phyloP scores from a whole-genome alignment of 1,284 basidiomycete species.

The Ceratobasidium sp. region DNA sequence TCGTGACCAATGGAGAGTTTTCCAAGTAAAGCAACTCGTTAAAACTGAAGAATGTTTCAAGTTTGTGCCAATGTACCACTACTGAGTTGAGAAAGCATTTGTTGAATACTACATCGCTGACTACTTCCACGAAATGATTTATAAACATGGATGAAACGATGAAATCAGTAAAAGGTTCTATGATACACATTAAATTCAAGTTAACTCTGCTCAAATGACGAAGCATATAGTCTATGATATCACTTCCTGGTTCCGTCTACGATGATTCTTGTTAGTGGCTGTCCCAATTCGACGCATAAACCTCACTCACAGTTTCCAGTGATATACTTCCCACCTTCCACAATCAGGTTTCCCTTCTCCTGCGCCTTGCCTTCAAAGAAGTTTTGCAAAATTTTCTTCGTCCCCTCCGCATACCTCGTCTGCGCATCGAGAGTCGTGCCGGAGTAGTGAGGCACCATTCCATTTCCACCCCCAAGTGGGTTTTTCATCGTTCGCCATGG shows the following conservation, averaged over 20 bases:
- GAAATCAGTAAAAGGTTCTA: background rate
- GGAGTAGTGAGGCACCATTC: constrained; percentile 82
- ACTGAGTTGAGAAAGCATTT: background rate
- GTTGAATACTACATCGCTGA: background rate
- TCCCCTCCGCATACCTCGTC: constrained; percentile 84
- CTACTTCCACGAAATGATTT: too few species aligned
- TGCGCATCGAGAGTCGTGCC: constrained; percentile 95
- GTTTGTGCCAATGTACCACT: background rate
- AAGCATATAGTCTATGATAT: background rate
- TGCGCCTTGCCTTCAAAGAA: constrained; percentile 77
- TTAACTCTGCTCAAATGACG: background rate
- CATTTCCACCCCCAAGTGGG: constrained; percentile 81
- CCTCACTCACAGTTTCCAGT: constrained; percentile 52
- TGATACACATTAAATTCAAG: background rate
- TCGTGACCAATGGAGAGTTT: constrained; percentile 35
- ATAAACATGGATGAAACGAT: too few species aligned
- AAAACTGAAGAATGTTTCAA: background rate
- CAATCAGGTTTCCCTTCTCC: constrained; percentile 83
- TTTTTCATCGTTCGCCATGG: constrained; percentile 87
- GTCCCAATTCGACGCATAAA: background rate
- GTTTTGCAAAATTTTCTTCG: constrained; percentile 81
- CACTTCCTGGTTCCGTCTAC: constrained; percentile 32
- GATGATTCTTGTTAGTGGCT: background rate
- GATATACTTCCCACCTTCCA: constrained; percentile 65
- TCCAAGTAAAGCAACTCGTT: constrained; percentile 14